phyloP scores from a whole-genome alignment of 768 basidiomycete genomes.

The Tylopilus subfusipes region DNA sequence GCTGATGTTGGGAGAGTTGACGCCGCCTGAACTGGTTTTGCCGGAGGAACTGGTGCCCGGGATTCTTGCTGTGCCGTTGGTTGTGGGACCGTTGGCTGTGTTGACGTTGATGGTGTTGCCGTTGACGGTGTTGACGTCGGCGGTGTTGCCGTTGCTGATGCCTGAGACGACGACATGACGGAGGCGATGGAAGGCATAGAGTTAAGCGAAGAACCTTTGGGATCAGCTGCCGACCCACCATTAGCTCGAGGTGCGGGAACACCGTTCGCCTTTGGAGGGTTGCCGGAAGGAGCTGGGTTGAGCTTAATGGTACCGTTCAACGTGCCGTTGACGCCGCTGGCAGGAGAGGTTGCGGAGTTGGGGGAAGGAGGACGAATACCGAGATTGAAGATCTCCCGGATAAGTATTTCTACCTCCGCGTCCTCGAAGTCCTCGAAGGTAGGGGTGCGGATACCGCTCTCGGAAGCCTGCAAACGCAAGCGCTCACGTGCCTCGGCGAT shows the following conservation, averaged over 20 bases:
- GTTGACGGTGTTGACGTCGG: background rate
- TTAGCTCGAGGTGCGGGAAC: constrained; percentile 20
- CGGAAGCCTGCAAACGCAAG: constrained; percentile 33
- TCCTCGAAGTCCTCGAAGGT: constrained; percentile 34
- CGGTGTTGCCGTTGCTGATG: background rate
- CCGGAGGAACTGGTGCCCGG: background rate
- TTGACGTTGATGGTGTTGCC: background rate
- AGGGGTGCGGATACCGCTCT: constrained; percentile 30
- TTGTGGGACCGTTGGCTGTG: background rate
- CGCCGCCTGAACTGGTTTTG: background rate
- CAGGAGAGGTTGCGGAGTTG: background rate
- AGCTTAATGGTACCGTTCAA: constrained; percentile 18
- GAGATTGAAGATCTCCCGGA: constrained; percentile 30
- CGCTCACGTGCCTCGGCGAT: constrained; percentile 40
- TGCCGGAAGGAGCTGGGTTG: constrained; percentile 14
- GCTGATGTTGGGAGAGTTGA: background rate
- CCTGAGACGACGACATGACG: constrained; percentile 10
- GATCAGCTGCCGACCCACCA: constrained; percentile 32
- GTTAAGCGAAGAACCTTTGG: constrained; percentile 23
- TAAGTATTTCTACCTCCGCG: constrained; percentile 21
- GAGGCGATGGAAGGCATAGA: constrained; percentile 17
- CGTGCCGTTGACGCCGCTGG: constrained; percentile 14
- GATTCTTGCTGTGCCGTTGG: background rate
- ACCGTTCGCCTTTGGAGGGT: constrained; percentile 22
- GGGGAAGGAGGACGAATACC: constrained; percentile 28